phyloP scores from a whole-genome alignment of 768 basidiomycete genomes.

The Lactarius trivialis region DNA sequence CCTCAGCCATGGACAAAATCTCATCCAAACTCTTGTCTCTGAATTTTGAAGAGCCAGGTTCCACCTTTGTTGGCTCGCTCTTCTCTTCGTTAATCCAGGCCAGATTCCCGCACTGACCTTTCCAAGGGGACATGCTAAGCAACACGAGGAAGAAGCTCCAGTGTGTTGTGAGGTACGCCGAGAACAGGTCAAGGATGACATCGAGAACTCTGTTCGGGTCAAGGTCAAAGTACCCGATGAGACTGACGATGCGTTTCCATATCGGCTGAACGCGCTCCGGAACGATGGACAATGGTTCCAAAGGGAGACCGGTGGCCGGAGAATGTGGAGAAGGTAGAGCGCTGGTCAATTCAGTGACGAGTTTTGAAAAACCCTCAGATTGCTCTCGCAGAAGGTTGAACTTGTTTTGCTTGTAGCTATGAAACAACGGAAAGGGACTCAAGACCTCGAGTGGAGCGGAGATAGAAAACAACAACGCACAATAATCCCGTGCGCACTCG shows the following conservation, averaged over 20 bases:
- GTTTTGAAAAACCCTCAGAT: slow-evolving; percentile 94
- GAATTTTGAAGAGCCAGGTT: slow-evolving; percentile 32
- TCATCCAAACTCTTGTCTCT: slow-evolving; percentile 62
- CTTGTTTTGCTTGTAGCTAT: slow-evolving; percentile 96
- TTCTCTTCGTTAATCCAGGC: slow-evolving; percentile 16
- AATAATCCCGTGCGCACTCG: slow-evolving; percentile 74
- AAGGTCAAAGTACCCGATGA: slow-evolving; percentile 94
- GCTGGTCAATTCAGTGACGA: slow-evolving; percentile 76
- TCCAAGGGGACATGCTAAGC: slow-evolving; percentile 84
- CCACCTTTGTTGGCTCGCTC: slow-evolving; percentile 6
- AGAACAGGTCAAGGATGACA: slow-evolving; percentile 86
- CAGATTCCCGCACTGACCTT: slow-evolving; percentile 15
- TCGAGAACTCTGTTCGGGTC: slow-evolving; percentile 94
- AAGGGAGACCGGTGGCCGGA: slow-evolving; percentile 54
- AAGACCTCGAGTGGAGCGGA: background rate
- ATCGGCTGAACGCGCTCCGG: slow-evolving; percentile 59
- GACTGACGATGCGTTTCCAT: slow-evolving; percentile 81
- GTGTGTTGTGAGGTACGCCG: slow-evolving; percentile 73
- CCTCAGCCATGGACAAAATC: slow-evolving; percentile 51
- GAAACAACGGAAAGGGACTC: background rate
- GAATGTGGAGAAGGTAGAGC: slow-evolving; percentile 72
- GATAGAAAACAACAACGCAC: slow-evolving; percentile 40
- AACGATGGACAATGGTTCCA: slow-evolving; percentile 50
- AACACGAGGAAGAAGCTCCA: slow-evolving; percentile 86
- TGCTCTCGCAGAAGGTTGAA: slow-evolving; percentile 97